These are phyloP conservation scores for Hagleromyces aurorensis DNA, from an alignment of 805 yeast species.

Conservation along the genomic window DNA sequence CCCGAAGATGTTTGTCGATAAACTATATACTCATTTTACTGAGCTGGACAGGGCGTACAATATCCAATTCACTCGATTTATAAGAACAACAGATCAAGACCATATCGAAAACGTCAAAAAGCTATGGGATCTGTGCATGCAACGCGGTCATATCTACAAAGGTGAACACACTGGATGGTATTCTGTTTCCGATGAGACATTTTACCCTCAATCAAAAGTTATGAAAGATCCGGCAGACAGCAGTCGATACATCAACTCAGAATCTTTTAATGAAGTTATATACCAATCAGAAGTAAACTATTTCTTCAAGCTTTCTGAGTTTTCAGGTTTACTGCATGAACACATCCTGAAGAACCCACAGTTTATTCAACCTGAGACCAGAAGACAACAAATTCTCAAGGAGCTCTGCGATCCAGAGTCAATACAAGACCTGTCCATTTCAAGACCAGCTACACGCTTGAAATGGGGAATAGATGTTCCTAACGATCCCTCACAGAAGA, in stretches of 20 bases:
- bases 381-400: slow-evolving; percentile 44
- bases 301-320: slow-evolving; percentile 66
- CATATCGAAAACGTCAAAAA: slow-evolving; percentile 56
- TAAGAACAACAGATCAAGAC: slow-evolving; percentile 83
- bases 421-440: slow-evolving; percentile 70
- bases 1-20: slow-evolving; percentile 69
- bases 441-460: slow-evolving; percentile 71
- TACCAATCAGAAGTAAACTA: slow-evolving; percentile 79
- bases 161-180: slow-evolving; percentile 94
- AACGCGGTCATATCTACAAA: slow-evolving; percentile 63
- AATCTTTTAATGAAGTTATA: slow-evolving; percentile 67
- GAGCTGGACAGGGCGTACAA: slow-evolving; percentile 50
- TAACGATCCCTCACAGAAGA: slow-evolving; percentile 60
- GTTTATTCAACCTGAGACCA: slow-evolving; percentile 60
- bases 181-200: slow-evolving; percentile 88
- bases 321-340: slow-evolving; percentile 47
- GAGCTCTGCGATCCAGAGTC: slow-evolving; percentile 43
- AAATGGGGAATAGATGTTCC: slow-evolving; percentile 93
- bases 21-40: slow-evolving; percentile 55
- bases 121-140: slow-evolving; percentile 59
- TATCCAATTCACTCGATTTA: slow-evolving; percentile 64
- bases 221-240: slow-evolving; percentile 26
- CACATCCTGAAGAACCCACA: slow-evolving; percentile 41
- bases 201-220: slow-evolving; percentile 78
- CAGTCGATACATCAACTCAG: slow-evolving; percentile 36